These are phyloP conservation scores for Solanum boliviense DNA, from an alignment of 257 asterid species.

Conservation along the genomic window DNA sequence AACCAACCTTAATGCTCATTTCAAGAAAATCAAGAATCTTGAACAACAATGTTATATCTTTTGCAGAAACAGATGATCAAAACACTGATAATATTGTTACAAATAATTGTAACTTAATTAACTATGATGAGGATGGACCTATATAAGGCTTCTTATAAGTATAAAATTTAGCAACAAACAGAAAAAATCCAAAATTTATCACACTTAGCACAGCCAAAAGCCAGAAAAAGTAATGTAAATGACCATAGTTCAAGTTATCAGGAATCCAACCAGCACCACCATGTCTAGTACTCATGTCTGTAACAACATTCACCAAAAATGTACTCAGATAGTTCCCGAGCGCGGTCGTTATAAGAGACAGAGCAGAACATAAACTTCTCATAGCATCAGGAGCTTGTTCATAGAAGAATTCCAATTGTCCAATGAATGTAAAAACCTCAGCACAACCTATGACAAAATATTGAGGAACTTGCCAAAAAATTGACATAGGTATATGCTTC, in stretches of 20 bases:
- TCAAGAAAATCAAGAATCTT: not conserved
- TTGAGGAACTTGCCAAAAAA: constrained; percentile 67
- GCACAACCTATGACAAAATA: constrained; percentile 59
- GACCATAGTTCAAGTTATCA: constrained; percentile 50
- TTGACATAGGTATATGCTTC: constrained; percentile 32
- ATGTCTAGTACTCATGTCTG: constrained; percentile 28
- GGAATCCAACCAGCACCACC: constrained; percentile 62
- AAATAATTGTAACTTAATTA: not conserved
- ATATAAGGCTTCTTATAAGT: constrained; percentile 17
- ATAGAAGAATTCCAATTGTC: constrained; percentile 57
- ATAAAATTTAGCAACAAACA: constrained; percentile 35
- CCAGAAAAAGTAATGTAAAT: constrained; percentile 47
- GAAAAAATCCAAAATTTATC: constrained; percentile 35
- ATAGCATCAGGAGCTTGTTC: constrained; percentile 65
- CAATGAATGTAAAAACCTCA: constrained; percentile 47
- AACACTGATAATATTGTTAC: not conserved
- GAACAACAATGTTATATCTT: not conserved
- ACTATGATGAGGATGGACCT: not conserved
- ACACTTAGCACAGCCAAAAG: constrained; percentile 52
- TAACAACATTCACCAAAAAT: constrained; percentile 34
- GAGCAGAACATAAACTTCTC: constrained; percentile 52
- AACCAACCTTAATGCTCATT: not conserved
- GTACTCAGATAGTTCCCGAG: constrained; percentile 51
- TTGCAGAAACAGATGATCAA: not conserved
- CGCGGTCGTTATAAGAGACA: constrained; percentile 48